Percentiles rank a stretch among this genome's conserved stretches.
phyloP scores from a whole-genome alignment of 2,329 filamentous ascomycete genomes.

The Colletotrichum spaethianum region DNA sequence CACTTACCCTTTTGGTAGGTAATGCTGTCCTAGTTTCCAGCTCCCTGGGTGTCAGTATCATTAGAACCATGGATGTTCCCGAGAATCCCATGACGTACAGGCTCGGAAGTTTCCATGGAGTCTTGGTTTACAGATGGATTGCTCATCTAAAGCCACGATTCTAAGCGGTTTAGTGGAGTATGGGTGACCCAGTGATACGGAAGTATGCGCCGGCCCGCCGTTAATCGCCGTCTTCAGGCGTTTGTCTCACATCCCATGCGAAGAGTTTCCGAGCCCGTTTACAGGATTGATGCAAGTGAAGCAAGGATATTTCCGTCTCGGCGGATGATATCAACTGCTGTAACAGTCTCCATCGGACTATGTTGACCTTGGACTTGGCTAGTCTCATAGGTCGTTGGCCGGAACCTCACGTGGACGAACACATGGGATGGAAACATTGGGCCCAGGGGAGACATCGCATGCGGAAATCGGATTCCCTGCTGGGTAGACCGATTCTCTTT shows the following conservation, averaged over 20 bases:
- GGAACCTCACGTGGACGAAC: conserved; percentile 28
- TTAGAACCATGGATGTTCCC: background rate
- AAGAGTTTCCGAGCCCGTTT: conserved; percentile 5
- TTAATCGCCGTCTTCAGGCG: conserved; percentile 24
- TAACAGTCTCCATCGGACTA: background rate
- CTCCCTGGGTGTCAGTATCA: background rate
- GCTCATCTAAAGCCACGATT: background rate
- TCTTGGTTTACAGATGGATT: background rate
- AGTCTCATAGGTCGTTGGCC: background rate
- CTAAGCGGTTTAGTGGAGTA: conserved; percentile 1
- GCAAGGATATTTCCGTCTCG: background rate
- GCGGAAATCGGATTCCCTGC: conserved; percentile 9
- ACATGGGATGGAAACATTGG: conserved; percentile 13
- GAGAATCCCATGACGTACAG: background rate
- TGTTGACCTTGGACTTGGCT: background rate
- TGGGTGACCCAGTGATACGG: background rate
- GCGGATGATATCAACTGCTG: background rate
- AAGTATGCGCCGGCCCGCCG: conserved; percentile 16
- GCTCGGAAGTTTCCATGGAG: background rate
- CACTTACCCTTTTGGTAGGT: background rate
- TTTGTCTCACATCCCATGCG: conserved; percentile 28
- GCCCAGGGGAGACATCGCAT: conserved; percentile 17
- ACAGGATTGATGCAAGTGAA: conserved; percentile 2
- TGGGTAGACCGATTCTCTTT: conserved; percentile 18
- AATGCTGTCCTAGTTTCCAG: background rate